Evolutionary conservation across 768 basidiomycete species (phyloP).

Genomic region (Pleurotus citrinopileatus): DNA sequence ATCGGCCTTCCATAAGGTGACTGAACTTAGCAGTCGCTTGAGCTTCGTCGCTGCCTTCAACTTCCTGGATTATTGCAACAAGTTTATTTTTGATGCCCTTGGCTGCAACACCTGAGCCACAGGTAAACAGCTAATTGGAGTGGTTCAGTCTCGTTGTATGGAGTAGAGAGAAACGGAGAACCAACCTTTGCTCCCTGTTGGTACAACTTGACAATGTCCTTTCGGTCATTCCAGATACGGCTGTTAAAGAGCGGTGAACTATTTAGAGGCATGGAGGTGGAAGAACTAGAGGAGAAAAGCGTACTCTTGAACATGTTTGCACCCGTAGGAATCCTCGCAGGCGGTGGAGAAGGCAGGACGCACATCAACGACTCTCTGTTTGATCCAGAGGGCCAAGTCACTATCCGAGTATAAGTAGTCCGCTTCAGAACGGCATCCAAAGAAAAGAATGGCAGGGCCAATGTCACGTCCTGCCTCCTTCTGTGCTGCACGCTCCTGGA

Average conservation of each 20-base stretch:
- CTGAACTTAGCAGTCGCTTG: constrained; percentile 29
- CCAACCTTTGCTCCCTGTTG: constrained; percentile 32
- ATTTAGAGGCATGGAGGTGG: not conserved
- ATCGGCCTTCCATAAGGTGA: constrained; percentile 33
- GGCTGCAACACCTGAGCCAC: constrained; percentile 37
- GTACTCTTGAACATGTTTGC: constrained; percentile 38
- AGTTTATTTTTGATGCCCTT: constrained; percentile 35
- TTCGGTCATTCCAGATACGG: constrained; percentile 41
- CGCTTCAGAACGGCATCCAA: constrained; percentile 39
- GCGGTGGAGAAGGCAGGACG: constrained; percentile 40
- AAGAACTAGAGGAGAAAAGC: constrained; percentile 10
- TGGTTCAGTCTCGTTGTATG: not conserved
- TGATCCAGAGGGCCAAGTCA: constrained; percentile 41
- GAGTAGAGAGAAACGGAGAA: not conserved
- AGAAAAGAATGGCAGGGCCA: constrained; percentile 40
- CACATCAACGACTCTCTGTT: constrained; percentile 39
- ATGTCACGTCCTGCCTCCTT: constrained; percentile 39
- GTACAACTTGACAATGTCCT: constrained; percentile 29
- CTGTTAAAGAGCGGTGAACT: constrained; percentile 18
- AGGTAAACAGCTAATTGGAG: constrained; percentile 35
- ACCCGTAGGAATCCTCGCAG: constrained; percentile 25
- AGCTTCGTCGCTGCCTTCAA: constrained; percentile 16
- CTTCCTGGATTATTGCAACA: constrained; percentile 32
- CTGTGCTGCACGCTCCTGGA: constrained; percentile 47
- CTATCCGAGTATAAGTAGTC: constrained; percentile 41